Evolutionary conservation across 1,139 yeast genomes (phyloP).

Genomic region (Tardiomyces digboiensis): DNA sequence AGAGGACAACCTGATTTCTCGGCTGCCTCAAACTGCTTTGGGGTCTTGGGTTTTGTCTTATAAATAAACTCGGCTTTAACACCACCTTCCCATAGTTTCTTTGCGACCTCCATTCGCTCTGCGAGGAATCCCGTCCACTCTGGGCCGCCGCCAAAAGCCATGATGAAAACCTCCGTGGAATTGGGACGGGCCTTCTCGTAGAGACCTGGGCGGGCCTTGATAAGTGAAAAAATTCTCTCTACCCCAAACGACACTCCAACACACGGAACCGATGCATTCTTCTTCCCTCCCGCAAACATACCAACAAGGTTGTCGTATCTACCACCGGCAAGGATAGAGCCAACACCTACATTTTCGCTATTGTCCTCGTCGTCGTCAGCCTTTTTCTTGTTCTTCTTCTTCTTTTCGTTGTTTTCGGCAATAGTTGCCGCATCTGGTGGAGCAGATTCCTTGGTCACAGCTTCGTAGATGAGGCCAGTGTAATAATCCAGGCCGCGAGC

Average conservation of each 20-base stretch:
- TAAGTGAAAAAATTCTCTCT: slow-evolving; percentile 84
- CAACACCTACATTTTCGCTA: slow-evolving; percentile 94
- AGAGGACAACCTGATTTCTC: slow-evolving; percentile 87
- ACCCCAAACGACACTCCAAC: slow-evolving; percentile 97
- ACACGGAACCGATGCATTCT: slow-evolving; percentile 79
- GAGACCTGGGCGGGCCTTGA: slow-evolving; percentile 60
- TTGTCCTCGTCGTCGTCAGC: slow-evolving; percentile 72
- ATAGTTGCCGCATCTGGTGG: slow-evolving; percentile 45
- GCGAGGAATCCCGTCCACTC: slow-evolving; percentile 88
- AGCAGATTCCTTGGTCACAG: slow-evolving; percentile 89
- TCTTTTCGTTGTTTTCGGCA: slow-evolving; percentile 31
- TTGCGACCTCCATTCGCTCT: slow-evolving; percentile 84
- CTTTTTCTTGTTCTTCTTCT: slow-evolving; percentile 20
- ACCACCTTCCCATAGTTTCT: slow-evolving; percentile 78
- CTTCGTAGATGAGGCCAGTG: slow-evolving; percentile 94
- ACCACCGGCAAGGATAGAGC: slow-evolving; percentile 98
- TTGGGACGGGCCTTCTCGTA: slow-evolving; percentile 62
- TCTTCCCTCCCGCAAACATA: slow-evolving; percentile 73
- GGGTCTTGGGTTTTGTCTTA: slow-evolving; percentile 86
- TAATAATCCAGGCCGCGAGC: slow-evolving; percentile 98
- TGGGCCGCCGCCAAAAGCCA: slow-evolving; percentile 98
- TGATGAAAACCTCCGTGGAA: slow-evolving; percentile 84
- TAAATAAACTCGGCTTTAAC: slow-evolving; percentile 85
- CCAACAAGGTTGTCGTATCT: slow-evolving; percentile 95
- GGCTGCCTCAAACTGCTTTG: slow-evolving; percentile 96